A percentile compares a stretch with the other conserved stretches of the same genome.
Evolutionary conservation across 306 rosid species (phyloP).

Genomic region (Lablab purpureus): DNA sequence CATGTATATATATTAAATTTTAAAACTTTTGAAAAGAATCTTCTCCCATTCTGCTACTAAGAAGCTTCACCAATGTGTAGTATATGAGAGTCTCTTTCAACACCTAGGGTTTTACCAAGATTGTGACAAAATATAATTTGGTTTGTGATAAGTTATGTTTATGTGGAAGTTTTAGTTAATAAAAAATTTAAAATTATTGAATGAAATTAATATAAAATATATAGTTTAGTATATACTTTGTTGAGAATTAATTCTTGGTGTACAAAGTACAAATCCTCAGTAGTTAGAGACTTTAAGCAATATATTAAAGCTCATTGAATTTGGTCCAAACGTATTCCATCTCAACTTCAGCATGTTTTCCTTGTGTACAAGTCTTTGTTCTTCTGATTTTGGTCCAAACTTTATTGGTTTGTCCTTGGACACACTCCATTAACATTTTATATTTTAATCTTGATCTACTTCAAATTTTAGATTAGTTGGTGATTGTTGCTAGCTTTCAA

Average conservation of each 20-base stretch:
- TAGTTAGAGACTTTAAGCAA: too few relatives aligned
- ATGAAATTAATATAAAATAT: neutral
- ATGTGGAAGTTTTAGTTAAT: too few relatives aligned
- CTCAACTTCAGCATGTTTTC: neutral
- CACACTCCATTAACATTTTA: neutral
- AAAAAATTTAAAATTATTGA: neutral
- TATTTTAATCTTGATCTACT: neutral
- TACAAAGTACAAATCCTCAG: too few relatives aligned
- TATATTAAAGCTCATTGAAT: neutral
- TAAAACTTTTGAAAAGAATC: too few relatives aligned
- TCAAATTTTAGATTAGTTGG: neutral
- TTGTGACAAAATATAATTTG: neutral
- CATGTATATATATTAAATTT: too few relatives aligned
- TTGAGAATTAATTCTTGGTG: too few relatives aligned
- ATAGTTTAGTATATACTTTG: too few relatives aligned
- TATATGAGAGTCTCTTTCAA: neutral
- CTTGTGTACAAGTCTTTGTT: neutral
- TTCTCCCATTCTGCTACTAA: too few relatives aligned
- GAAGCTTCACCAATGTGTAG: too few relatives aligned
- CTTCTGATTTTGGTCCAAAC: neutral
- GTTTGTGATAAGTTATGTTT: neutral
- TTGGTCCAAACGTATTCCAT: neutral
- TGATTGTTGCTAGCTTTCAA: too few relatives aligned
- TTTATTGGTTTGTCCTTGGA: neutral
- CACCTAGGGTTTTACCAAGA: neutral